Base-by-base conservation (phyloP, 345 rosid genomes). In the Murraya paniculata region DNA sequence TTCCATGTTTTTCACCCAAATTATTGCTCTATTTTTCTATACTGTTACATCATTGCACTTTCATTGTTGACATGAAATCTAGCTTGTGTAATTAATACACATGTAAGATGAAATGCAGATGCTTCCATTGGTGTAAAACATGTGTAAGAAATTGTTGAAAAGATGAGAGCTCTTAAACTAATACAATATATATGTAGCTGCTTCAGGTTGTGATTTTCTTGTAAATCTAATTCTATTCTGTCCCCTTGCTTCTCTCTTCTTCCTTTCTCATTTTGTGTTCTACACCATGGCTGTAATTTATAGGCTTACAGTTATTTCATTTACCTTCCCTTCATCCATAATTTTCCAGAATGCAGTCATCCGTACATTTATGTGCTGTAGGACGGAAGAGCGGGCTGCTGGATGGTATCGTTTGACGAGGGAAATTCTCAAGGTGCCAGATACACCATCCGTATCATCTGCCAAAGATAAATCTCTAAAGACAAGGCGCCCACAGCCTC, bases 371-470 rank as follows among this genome's bases (percentile, higher is more conserved):
- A 60, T 77, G 48, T 78, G 27, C 77, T 85, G 61, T 81, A 96
- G 98, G 94, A 83, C 86, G 64, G 99, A 96, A 78, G 99, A 96
- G 85, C 92, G 98, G 71, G 99, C 98, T 81, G 90, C 92, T 66
- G 98, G 99, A 72, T 97, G 99, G 99, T 97, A 97, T 69, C 97
- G 93, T 70, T 84, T 97, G 80, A 97, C 99, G 27, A 93, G 99
- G 85, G 99, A 94, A 89, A 91, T 97, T 83, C 84, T 97, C 74
- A 97, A 97, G 89, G 78, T 94, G 82, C 99, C 98, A 71, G 99
- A 97, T 81, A 92, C 97, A 77, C 92, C 98, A 59, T 92, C 98
- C 58, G 83, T 87, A 56, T 86, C 92, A 75, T 82, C 87, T 68
- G 82, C 89, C 56, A 92, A 90, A 85, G 98, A 96, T 75, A 96